Evolutionary conservation across 345 rosid genomes (phyloP).

Genomic region (Heritiera fomes): DNA sequence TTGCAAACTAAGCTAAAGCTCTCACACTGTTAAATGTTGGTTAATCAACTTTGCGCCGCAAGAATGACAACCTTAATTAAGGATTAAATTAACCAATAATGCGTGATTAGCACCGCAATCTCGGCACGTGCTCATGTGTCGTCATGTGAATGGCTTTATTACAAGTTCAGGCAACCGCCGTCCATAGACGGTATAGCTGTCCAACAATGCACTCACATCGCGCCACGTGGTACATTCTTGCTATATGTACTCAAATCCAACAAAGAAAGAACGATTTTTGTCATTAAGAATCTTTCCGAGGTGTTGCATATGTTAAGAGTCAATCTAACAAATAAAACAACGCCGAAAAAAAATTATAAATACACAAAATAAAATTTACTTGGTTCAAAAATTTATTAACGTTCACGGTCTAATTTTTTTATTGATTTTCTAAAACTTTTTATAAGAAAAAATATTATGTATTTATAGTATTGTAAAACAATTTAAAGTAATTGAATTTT

Average conservation of each 20-base stretch:
- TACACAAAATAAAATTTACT: too few relatives aligned
- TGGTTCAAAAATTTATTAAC: too few relatives aligned
- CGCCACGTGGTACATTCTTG: conserved; percentile 40
- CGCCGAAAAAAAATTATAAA: too few relatives aligned
- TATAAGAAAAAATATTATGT: too few relatives aligned
- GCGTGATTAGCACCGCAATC: conserved; percentile 28
- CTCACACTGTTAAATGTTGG: not conserved
- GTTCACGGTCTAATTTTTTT: too few relatives aligned
- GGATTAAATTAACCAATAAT: not conserved
- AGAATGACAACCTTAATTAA: not conserved
- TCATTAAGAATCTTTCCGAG: conserved; percentile 17
- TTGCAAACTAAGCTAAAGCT: conserved; percentile 13
- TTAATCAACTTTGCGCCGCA: conserved; percentile 13
- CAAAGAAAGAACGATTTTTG: not conserved
- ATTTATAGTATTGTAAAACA: too few relatives aligned
- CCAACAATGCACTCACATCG: not conserved
- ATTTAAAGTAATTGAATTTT: too few relatives aligned
- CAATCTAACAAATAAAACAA: too few relatives aligned
- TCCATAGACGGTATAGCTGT: conserved; percentile 36
- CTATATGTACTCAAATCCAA: not conserved
- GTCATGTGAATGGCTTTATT: conserved; percentile 39
- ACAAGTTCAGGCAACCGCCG: conserved; percentile 27
- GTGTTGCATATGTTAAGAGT: not conserved
- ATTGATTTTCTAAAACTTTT: too few relatives aligned
- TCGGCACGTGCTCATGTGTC: conserved; percentile 47